phyloP scores from a whole-genome alignment of 2,329 filamentous ascomycete species.

The Sodiomyces alkalinus region DNA sequence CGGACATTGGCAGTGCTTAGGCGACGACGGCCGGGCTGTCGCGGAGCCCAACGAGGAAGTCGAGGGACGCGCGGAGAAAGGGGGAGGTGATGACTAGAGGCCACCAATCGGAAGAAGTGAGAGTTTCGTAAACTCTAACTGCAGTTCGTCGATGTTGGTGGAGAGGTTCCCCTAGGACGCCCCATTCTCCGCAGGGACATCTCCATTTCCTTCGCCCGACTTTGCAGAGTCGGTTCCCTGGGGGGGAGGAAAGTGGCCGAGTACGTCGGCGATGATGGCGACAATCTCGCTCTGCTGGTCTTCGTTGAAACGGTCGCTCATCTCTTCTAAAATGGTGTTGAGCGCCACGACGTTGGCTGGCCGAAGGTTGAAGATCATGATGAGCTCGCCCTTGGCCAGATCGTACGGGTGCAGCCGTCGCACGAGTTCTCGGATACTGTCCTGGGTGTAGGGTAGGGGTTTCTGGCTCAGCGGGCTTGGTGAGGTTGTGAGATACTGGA shows the following conservation, averaged over 20 bases:
- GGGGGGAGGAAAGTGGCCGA: conserved; percentile 33
- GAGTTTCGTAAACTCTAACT: too few relatives aligned
- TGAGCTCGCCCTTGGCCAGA: conserved; percentile 50
- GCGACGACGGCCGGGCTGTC: too few relatives aligned
- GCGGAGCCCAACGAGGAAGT: too few relatives aligned
- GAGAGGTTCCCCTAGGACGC: conserved; percentile 10
- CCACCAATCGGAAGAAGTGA: too few relatives aligned
- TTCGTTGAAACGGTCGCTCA: conserved; percentile 42
- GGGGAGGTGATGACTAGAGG: too few relatives aligned
- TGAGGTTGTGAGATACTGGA: conserved; percentile 40
- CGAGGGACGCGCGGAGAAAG: too few relatives aligned
- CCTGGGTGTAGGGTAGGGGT: conserved; percentile 35
- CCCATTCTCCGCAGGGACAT: conserved; percentile 22
- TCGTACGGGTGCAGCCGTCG: conserved; percentile 39
- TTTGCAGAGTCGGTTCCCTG: conserved; percentile 15
- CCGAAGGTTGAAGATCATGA: conserved; percentile 54
- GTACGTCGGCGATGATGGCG: conserved; percentile 36
- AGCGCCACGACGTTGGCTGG: conserved; percentile 41
- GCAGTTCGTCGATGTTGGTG: too few relatives aligned
- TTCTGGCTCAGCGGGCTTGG: conserved; percentile 41
- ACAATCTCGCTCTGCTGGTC: conserved; percentile 45
- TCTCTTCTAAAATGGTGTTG: conserved; percentile 50
- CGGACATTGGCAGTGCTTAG: too few relatives aligned
- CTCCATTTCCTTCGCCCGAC: conserved; percentile 17
- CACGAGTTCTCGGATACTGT: conserved; percentile 37